Conservation (phyloP, 2,329 filamentous ascomycete genomes). For the Davidsoniella australis region DNA sequence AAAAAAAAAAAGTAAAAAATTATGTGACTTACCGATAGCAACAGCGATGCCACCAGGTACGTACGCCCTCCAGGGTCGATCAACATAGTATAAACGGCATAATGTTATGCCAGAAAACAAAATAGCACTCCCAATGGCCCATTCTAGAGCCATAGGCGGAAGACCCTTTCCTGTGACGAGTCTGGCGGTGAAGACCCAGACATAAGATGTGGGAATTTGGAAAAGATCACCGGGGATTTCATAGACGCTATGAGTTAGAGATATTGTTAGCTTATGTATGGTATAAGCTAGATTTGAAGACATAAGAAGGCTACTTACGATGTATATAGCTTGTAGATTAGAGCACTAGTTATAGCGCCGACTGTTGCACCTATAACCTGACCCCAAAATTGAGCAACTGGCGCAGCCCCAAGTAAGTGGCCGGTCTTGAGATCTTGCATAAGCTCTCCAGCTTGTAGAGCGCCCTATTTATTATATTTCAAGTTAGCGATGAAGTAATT, state of each 20-base stretch:
- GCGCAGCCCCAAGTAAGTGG: slow-evolving; percentile 77
- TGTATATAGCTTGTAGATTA: slow-evolving; percentile 81
- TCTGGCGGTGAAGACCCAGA: slow-evolving; percentile 93
- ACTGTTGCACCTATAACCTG: slow-evolving; percentile 81
- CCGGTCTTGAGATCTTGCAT: slow-evolving; percentile 97
- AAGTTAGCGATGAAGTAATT: background rate
- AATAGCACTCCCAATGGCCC: slow-evolving; percentile 55
- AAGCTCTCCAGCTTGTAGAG: slow-evolving; percentile 85
- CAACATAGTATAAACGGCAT: slow-evolving; percentile 42
- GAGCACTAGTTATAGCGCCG: slow-evolving; percentile 70
- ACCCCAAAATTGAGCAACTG: slow-evolving; percentile 91
- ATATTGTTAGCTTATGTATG: slow-evolving; percentile 19
- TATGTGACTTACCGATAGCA: slow-evolving; percentile 49
- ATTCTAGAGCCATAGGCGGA: slow-evolving; percentile 67
- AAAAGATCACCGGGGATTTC: slow-evolving; percentile 77
- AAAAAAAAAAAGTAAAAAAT: too few relatives aligned
- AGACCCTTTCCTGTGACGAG: slow-evolving; percentile 82
- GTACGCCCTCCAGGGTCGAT: slow-evolving; percentile 50
- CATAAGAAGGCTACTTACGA: slow-evolving; percentile 21
- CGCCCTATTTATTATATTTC: slow-evolving; percentile 34
- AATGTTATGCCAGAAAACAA: slow-evolving; percentile 59
- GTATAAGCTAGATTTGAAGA: background rate
- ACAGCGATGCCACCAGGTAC: slow-evolving; percentile 91
- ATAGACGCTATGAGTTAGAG: slow-evolving; percentile 45
- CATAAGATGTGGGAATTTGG: slow-evolving; percentile 83